Base-by-base conservation (phyloP, 1,284 basidiomycete species). In the Megacollybia platyphylla region DNA sequence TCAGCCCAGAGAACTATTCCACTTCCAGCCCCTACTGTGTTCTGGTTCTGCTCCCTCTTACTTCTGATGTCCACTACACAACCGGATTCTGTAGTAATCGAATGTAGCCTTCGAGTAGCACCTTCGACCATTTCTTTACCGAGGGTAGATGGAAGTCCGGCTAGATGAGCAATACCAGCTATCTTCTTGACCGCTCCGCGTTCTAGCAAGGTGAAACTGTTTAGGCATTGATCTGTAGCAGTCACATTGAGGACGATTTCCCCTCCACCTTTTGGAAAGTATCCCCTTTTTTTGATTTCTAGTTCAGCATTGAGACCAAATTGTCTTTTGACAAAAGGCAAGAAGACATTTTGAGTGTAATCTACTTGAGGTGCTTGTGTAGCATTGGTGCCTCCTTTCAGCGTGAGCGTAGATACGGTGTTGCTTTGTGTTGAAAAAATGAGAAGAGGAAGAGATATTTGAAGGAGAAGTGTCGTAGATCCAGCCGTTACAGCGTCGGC, bases 1-100 rank as follows among this genome's bases (percentile, higher is more conserved):
- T 81, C 74, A 0, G 82, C 83, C 77, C 79, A 83, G 7, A 86
- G 55, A 1, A 83, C 61, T 43, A 85, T 72, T 0, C 81, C 80
- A 32, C 77, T 79, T 2, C 82, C 82, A 3, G 67, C 70, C 1
- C 76, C 81, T 9, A 63, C 59, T 0, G 69, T 65, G 31, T 71
- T 59, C 4, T 61, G 52, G 24, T 65, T 63, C 18, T 58, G 61
- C 48, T 84, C 79, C 32, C 71, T 58, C 36, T 55, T 54, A 42
- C 66, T 63, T 26, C 60, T 46, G 46, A 80, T 73, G 11, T 68
- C 56, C 6, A 60, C 46, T 15, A 41, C 48, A 24, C 43, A 42
- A 8, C 46, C 41, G 17, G 48, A 34, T 0, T 48, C 48, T 28
- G 52, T 56, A 17, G 62, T 58, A 1, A 52, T 52, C 27, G 52